Evolutionary conservation across 352 stramenopile species (phyloP).

Genomic region (Bremia lactucae): DNA sequence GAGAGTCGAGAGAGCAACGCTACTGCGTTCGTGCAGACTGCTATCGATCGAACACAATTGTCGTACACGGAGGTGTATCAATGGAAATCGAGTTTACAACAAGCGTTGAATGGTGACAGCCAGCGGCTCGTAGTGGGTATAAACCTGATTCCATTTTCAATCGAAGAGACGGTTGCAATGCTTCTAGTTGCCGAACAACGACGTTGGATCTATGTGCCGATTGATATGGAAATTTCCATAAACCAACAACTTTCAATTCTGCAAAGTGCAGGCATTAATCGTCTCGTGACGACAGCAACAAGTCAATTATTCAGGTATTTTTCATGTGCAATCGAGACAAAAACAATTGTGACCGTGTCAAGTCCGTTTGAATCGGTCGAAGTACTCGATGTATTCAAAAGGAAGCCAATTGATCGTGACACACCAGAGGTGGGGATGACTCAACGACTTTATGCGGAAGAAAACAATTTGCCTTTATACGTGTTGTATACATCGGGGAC

Average conservation of each 20-base stretch:
- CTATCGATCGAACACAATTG: slow-evolving; percentile 1
- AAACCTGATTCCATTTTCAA: slow-evolving; percentile 29
- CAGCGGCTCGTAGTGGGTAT: slow-evolving; percentile 26
- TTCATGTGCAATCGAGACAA: background rate
- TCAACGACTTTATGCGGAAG: background rate
- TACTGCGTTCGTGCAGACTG: background rate
- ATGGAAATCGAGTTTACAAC: slow-evolving; percentile 12
- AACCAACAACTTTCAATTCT: slow-evolving; percentile 22
- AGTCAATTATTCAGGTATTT: slow-evolving; percentile 17
- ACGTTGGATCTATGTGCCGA: slow-evolving; percentile 33
- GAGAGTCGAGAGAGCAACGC: slow-evolving; percentile 1
- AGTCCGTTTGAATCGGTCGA: slow-evolving; percentile 18
- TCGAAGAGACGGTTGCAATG: slow-evolving; percentile 37
- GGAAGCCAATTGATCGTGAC: too few species aligned
- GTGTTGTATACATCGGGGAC: slow-evolving; percentile 53
- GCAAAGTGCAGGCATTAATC: slow-evolving; percentile 7
- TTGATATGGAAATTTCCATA: slow-evolving; percentile 28
- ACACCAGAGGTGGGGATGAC: too few species aligned
- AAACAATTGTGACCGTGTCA: background rate
- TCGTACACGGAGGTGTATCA: slow-evolving; percentile 11
- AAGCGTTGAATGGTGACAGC: background rate
- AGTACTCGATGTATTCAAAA: too few species aligned
- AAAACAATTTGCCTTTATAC: slow-evolving; percentile 26
- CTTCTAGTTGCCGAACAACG: slow-evolving; percentile 21
- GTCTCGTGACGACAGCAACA: slow-evolving; percentile 22